Base-by-base conservation (phyloP, 2,329 filamentous ascomycete genomes). In the Fusarium brachygibbosum region DNA sequence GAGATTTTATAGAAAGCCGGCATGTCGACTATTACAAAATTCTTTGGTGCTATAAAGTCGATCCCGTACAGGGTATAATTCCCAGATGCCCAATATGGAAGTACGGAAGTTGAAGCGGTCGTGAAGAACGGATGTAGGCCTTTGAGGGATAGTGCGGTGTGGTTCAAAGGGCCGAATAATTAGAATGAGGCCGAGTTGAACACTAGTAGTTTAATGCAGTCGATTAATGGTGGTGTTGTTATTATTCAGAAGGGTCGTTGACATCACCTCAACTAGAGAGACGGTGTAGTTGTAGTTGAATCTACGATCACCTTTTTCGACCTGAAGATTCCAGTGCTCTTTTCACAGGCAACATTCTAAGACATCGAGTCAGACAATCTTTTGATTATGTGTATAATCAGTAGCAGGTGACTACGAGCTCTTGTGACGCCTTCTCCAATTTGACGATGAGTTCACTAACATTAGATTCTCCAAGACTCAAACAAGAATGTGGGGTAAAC, bases 101-200 rank as follows among this genome's bases (percentile, higher is more conserved):
- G 49, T 49, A 40, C 65, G 66, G 67, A 66, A 65, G 52, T 37
- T 65, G 53, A 28, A 53, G 48, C 42, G 37, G 53, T 58, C 23
- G 52, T 66, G 45, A 48, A 45, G 25, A 55, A 41, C 58, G 61
- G 67, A 61, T 23, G 46, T 42, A 59, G 60, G 62, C 70, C 63
- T 63, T 63, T 34, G 63, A 58, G 72, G 60, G 23, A 69, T 69
- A 58, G 64, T 63, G 57, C 63, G 69, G 67, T 69, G 71, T 70
- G 72, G 62, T 66, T 49, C 51, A 75, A 74, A 72, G 72, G 72
- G 69, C 72, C 70, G 71, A 72, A 74, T 74, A 42, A 69, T 55
- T 54, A 54, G 32, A 65, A 63, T 67, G 66, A 62, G 49, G 65
- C 71, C 69, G 71, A 69, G 62, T 49, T 58, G 35, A 35, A 40